Conservation (phyloP, 495 filamentous ascomycete species). For the Immersiella caudata region DNA sequence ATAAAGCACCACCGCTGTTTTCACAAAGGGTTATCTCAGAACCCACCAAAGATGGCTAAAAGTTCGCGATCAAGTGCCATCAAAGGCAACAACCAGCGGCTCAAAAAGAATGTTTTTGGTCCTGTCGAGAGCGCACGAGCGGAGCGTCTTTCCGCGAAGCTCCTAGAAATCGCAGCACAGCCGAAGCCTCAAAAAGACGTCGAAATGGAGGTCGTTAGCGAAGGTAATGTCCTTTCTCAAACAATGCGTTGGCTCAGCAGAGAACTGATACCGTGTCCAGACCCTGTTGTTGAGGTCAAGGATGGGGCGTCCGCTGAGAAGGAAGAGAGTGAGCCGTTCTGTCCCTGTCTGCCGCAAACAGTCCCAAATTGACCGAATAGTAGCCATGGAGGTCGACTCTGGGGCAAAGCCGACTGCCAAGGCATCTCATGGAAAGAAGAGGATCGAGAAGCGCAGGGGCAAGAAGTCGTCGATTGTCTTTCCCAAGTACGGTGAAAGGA, state of each 20-base stretch:
- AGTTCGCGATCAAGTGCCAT: constrained; percentile 70
- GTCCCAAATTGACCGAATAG: constrained; percentile 27
- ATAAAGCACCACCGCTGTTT: neutral
- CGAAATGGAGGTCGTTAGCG: constrained; percentile 37
- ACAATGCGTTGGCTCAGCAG: neutral
- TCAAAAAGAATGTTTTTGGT: constrained; percentile 77
- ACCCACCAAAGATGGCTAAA: constrained; percentile 71
- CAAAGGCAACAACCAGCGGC: constrained; percentile 75
- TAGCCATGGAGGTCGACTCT: constrained; percentile 53
- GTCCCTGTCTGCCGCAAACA: neutral
- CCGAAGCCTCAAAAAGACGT: constrained; percentile 56
- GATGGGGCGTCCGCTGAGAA: constrained; percentile 21
- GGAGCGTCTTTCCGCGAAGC: constrained; percentile 76
- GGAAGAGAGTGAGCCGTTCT: constrained; percentile 41
- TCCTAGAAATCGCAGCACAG: constrained; percentile 72
- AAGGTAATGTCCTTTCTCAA: constrained; percentile 23
- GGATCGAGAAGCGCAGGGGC: constrained; percentile 47
- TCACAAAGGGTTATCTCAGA: neutral
- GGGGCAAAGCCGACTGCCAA: constrained; percentile 35
- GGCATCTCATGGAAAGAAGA: constrained; percentile 41
- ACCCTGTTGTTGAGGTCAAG: constrained; percentile 27
- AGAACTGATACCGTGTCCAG: constrained; percentile 11
- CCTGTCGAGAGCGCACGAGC: constrained; percentile 75
- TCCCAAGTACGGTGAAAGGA: constrained; percentile 51
- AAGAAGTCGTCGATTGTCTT: constrained; percentile 58